These are phyloP conservation scores for Beta vulgaris DNA, from an alignment of 148 eudicot species.

Conservation along the genomic window DNA sequence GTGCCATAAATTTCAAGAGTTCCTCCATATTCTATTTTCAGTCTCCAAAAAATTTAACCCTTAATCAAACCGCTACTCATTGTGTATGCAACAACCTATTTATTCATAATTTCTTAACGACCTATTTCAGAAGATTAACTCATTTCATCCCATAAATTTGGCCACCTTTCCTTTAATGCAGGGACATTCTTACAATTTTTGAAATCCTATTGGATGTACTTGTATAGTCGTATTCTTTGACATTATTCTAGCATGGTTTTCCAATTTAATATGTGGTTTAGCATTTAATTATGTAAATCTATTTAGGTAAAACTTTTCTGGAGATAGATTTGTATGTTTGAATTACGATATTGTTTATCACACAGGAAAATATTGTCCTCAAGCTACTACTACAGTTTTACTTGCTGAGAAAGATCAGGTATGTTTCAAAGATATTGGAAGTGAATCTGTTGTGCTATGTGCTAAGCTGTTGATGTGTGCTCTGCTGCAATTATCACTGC, in stretches of 20 bases:
- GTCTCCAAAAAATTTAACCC: no score
- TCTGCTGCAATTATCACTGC: constrained; percentile 13
- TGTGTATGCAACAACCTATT: no score
- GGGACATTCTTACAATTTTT: no score
- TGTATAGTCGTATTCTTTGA: no score
- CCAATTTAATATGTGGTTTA: neutral
- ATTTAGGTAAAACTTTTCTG: neutral
- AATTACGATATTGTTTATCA: neutral
- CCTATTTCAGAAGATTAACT: no score
- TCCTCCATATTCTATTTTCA: no score
- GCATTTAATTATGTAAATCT: neutral
- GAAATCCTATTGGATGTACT: no score
- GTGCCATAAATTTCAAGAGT: no score
- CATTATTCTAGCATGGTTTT: constrained; percentile 13
- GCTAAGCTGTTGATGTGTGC: neutral
- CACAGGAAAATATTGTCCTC: constrained; percentile 91
- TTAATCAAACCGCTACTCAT: no score
- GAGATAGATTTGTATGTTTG: constrained; percentile 5
- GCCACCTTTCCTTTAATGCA: no score
- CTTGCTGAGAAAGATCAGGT: constrained; percentile 94
- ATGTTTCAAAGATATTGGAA: constrained; percentile 10
- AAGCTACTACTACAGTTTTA: constrained; percentile 67
- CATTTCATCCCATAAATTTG: no score
- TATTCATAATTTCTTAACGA: no score
- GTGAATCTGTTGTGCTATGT: constrained; percentile 1